phyloP scores from a whole-genome alignment of 1,139 yeast species.

The Wickerhamiella pararugosa region DNA sequence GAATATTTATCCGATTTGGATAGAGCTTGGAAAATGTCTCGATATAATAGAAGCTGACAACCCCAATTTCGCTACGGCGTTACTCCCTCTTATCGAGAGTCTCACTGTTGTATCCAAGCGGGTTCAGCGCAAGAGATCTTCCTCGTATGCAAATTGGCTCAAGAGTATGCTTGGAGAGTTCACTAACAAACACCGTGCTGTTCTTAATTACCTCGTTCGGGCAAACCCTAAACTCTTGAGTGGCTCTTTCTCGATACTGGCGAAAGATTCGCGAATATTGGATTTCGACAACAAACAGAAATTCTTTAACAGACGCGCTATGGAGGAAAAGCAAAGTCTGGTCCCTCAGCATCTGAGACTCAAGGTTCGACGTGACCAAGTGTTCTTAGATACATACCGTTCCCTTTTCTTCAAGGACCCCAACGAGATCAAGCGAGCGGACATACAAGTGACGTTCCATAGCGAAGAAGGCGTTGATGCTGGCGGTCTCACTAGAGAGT shows the following conservation, averaged over 20 bases:
- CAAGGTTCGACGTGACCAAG: slow-evolving; percentile 74
- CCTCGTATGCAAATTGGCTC: slow-evolving; percentile 15
- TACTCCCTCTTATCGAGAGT: slow-evolving; percentile 79
- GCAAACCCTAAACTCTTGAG: slow-evolving; percentile 87
- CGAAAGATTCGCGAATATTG: slow-evolving; percentile 73
- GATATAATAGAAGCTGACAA: slow-evolving; percentile 34
- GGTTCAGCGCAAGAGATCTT: slow-evolving; percentile 42
- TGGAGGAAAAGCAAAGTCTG: slow-evolving; percentile 15
- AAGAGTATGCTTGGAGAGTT: slow-evolving; percentile 56
- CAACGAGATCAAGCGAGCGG: slow-evolving; percentile 59
- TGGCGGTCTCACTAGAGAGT: slow-evolving; percentile 94
- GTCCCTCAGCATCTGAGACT: slow-evolving; percentile 31
- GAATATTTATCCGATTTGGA: slow-evolving; percentile 73
- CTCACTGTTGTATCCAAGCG: slow-evolving; percentile 93
- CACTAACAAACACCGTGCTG: slow-evolving; percentile 80
- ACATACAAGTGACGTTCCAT: slow-evolving; percentile 65
- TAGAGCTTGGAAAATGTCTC: slow-evolving; percentile 66
- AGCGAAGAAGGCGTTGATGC: slow-evolving; percentile 98
- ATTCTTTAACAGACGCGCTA: slow-evolving; percentile 41
- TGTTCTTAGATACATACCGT: slow-evolving; percentile 80
- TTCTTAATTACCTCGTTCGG: slow-evolving; percentile 83
- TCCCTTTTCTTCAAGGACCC: slow-evolving; percentile 67
- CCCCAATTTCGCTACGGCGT: slow-evolving; percentile 61
- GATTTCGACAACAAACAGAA: slow-evolving; percentile 91
- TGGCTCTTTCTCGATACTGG: slow-evolving; percentile 88